These are phyloP conservation scores for Piromyces finnis DNA, from an alignment of 192 early-diverging fungal genomes.

Conservation along the genomic window DNA sequence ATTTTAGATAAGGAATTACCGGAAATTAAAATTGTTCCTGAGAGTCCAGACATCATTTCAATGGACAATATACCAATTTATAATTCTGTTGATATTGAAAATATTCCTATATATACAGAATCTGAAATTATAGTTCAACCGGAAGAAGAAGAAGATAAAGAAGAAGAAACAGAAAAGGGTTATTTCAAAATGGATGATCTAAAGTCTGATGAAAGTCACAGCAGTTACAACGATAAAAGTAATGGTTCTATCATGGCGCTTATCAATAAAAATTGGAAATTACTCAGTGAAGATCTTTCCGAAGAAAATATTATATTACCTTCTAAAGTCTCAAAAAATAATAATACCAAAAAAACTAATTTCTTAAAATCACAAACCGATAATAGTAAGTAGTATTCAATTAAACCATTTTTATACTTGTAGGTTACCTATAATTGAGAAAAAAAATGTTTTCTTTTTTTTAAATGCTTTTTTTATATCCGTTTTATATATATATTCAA, in stretches of 20 bases:
- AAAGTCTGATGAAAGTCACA: background rate
- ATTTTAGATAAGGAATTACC: background rate
- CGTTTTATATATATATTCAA: too few relatives aligned
- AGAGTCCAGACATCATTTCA: background rate
- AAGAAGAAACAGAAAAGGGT: too few relatives aligned
- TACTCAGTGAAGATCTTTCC: background rate
- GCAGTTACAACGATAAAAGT: background rate
- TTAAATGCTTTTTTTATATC: too few relatives aligned
- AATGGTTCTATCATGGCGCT: background rate
- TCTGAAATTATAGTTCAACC: background rate
- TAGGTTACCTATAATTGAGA: too few relatives aligned
- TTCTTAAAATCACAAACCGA: too few relatives aligned
- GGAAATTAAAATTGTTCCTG: background rate
- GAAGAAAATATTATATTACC: background rate
- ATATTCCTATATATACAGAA: background rate
- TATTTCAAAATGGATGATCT: too few relatives aligned
- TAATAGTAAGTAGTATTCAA: too few relatives aligned
- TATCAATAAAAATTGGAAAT: background rate
- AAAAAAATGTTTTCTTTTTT: too few relatives aligned
- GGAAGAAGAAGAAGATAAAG: too few relatives aligned
- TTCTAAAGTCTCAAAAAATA: too few relatives aligned
- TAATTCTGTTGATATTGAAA: background rate
- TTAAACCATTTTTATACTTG: too few relatives aligned
- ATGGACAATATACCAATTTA: background rate
- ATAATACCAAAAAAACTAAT: too few relatives aligned